Conservation (phyloP, 371 early-diverging fungal species). For the Actinomortierella wolfii region DNA sequence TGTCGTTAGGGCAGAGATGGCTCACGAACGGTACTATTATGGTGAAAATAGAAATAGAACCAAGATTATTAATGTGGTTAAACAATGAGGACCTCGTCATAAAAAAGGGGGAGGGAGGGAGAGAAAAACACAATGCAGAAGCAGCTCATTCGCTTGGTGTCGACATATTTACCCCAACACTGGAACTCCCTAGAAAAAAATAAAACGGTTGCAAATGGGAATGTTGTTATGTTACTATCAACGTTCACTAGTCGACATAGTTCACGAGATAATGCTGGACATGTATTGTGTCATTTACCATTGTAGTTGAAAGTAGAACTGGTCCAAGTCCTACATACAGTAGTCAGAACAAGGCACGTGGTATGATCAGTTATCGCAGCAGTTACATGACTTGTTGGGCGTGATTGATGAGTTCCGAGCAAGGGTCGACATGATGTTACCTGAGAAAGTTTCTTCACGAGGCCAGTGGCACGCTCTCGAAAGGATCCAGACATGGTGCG, state of each 20-base stretch:
- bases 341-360: no score
- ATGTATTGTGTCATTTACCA: constrained; percentile 16
- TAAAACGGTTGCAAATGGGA: neutral
- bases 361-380: no score
- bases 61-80: neutral
- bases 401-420: no score
- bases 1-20: constrained; percentile 45
- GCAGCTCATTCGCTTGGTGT: neutral
- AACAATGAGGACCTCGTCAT: neutral
- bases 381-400: no score
- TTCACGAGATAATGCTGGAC: neutral
- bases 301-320: constrained; percentile 45
- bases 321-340: constrained; percentile 31
- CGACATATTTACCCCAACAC: constrained; percentile 35
- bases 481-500: constrained; percentile 36
- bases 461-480: constrained; percentile 30
- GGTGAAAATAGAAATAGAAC: neutral
- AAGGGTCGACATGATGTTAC: constrained; percentile 1
- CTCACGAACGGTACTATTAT: constrained; percentile 39
- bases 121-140: neutral
- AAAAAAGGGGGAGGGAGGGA: neutral
- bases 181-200: constrained; percentile 37
- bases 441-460: constrained; percentile 38
- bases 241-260: no score
- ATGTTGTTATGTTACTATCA: neutral